These are phyloP conservation scores for Coemansia sp. DNA, from an alignment of 192 early-diverging fungal genomes.

Conservation along the genomic window DNA sequence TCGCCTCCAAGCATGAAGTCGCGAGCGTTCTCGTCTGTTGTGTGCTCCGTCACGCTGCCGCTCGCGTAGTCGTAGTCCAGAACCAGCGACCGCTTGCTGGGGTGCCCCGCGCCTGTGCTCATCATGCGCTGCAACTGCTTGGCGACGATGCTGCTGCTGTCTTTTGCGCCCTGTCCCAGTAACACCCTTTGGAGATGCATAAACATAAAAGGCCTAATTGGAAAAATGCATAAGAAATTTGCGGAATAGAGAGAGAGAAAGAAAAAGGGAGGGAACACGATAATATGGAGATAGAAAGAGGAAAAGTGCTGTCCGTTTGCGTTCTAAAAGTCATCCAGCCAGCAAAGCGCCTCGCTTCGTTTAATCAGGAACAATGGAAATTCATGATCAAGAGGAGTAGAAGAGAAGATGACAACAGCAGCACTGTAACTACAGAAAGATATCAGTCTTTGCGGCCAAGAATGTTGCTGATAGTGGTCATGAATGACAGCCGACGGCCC, in stretches of 20 bases:
- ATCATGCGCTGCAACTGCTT: conserved; percentile 2
- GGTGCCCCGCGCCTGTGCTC: neutral
- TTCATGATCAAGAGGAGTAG: too few species aligned
- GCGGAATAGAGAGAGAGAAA: too few species aligned
- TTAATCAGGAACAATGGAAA: too few species aligned
- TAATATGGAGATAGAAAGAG: too few species aligned
- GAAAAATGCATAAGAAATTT: neutral
- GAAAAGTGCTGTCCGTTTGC: too few species aligned
- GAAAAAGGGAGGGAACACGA: too few species aligned
- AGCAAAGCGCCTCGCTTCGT: too few species aligned
- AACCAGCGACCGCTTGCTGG: conserved; percentile 21
- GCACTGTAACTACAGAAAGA: neutral
- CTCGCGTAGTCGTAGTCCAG: conserved; percentile 32
- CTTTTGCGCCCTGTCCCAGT: neutral
- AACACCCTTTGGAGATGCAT: neutral
- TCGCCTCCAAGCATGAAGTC: conserved; percentile 49
- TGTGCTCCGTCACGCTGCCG: conserved; percentile 13
- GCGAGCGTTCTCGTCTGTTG: conserved; percentile 21
- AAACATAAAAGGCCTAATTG: neutral
- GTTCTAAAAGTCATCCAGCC: too few species aligned
- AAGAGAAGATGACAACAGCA: neutral
- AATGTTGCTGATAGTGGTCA: conserved; percentile 51
- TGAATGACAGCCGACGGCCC: conserved; percentile 47
- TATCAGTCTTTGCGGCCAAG: conserved; percentile 45
- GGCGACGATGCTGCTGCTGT: neutral